Base-by-base conservation (phyloP, 73 alveolate genomes). In the Tetrahymena elliotti region DNA sequence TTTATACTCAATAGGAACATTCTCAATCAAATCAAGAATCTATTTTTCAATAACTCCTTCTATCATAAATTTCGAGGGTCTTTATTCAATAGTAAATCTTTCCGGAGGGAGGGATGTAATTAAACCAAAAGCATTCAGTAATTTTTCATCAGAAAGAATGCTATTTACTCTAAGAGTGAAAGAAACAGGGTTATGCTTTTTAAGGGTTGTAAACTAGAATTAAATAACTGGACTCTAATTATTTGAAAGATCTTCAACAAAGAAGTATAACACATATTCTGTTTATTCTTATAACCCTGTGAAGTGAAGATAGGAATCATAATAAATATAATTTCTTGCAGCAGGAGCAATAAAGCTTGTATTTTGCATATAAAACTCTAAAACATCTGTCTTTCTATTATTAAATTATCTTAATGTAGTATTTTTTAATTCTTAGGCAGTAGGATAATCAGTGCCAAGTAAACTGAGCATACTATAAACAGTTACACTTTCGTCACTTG, bases 71-170 rank as follows among this genome's bases (percentile, higher is more conserved):
- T 94, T 94, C 10, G 84, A 33, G 1, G 96, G 96, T 20, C n/a
- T 83, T 27, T 18, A 37, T 10, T 40, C 33, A 24, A 84, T 84
- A 15, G 24, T 4, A 84, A 94, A 94, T 34, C 92, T 83, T 34
- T 52, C 82, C n/a, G 96, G 93, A 12, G 96, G 54, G 18, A 94
- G 53, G n/a, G 94, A 93, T 8, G 96, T 94, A 34, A 94, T 84
- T 39, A 94, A 83, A n/a, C 96, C 96, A 7, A 94, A 94, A 24
- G 96, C 96, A 84, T 93, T 94, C 9, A 94, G 84, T 15, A 94
- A 33, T 27, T 68, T 94, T 12, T 94, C 94, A 10, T 83, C 38
- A 84, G 53, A 88, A 18, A 94, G 53, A 94, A 83, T 84, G 35
- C 38, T 54, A 33, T 38, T 38, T 22, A 94, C 34, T 52, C 94